phyloP scores from a whole-genome alignment of 495 filamentous ascomycete species.

The Annulohypoxylon nitens region DNA sequence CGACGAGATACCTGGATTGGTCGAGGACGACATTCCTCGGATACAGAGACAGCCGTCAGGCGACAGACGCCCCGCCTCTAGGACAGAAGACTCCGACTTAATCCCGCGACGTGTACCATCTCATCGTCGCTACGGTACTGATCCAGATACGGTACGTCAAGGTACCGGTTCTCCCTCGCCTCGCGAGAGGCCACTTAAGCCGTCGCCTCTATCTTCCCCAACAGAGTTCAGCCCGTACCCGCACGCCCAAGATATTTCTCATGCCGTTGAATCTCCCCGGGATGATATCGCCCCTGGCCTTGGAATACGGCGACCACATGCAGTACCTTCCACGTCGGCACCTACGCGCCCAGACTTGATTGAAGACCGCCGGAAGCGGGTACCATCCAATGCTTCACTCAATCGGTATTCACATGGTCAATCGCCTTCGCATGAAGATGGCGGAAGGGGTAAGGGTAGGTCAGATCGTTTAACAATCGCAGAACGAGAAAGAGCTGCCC shows the following conservation, averaged over 20 bases:
- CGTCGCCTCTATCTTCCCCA: slow-evolving; percentile 56
- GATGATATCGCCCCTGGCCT: slow-evolving; percentile 59
- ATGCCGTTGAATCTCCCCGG: slow-evolving; percentile 51
- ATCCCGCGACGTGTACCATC: slow-evolving; percentile 45
- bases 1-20: slow-evolving; percentile 83
- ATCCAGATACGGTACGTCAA: slow-evolving; percentile 51
- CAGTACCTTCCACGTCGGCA: slow-evolving; percentile 56
- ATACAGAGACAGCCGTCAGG: slow-evolving; percentile 46
- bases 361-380: slow-evolving; percentile 52
- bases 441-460: slow-evolving; percentile 39
- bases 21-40: slow-evolving; percentile 77
- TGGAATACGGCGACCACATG: slow-evolving; percentile 58
- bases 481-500: slow-evolving; percentile 80
- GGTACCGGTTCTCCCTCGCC: slow-evolving; percentile 44
- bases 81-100: slow-evolving; percentile 48
- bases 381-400: slow-evolving; percentile 55
- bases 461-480: slow-evolving; percentile 62
- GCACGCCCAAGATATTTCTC: slow-evolving; percentile 30
- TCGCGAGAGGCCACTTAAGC: slow-evolving; percentile 55
- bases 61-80: slow-evolving; percentile 46
- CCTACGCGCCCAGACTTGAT: slow-evolving; percentile 52
- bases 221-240: slow-evolving; percentile 49
- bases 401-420: slow-evolving; percentile 44
- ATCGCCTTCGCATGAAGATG: slow-evolving; percentile 31
- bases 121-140: slow-evolving; percentile 50